Percentiles rank a stretch among this genome's conserved stretches.
These are phyloP conservation scores for Solanum raphanifolium DNA, from an alignment of 257 asterid species.

Conservation along the genomic window DNA sequence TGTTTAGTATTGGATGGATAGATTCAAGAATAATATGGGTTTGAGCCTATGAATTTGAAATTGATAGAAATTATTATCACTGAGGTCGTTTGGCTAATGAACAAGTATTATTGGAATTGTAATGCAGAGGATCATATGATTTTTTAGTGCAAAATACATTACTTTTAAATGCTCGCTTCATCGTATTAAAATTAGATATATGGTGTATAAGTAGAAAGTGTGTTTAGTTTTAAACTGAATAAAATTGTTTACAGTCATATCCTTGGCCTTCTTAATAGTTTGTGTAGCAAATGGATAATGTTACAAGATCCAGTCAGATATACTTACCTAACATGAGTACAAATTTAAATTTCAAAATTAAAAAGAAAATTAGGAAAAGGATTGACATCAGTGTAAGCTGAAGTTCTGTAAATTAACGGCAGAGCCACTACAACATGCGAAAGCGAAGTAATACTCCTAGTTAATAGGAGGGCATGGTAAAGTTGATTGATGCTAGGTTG, in stretches of 20 bases:
- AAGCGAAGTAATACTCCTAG: neutral
- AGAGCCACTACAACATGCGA: neutral
- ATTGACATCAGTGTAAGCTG: neutral
- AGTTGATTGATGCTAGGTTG: neutral
- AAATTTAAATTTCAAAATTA: neutral
- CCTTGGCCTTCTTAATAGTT: neutral
- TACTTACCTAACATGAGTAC: neutral
- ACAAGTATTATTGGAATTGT: neutral
- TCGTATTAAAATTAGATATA: neutral
- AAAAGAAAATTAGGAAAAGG: neutral
- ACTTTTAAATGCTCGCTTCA: neutral
- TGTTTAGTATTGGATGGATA: neutral
- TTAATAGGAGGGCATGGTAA: neutral
- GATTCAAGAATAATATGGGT: neutral
- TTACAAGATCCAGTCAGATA: neutral
- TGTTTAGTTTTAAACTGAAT: neutral
- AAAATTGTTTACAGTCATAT: neutral
- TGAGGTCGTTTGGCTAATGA: neutral
- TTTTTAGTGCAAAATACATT: neutral
- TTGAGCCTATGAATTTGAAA: neutral
- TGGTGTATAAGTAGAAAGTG: neutral
- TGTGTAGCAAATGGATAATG: neutral
- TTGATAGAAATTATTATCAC: neutral
- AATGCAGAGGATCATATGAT: neutral
- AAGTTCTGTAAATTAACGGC: neutral